Conservation (phyloP, 2,329 filamentous ascomycete genomes). For the Aspergillus piperis region DNA sequence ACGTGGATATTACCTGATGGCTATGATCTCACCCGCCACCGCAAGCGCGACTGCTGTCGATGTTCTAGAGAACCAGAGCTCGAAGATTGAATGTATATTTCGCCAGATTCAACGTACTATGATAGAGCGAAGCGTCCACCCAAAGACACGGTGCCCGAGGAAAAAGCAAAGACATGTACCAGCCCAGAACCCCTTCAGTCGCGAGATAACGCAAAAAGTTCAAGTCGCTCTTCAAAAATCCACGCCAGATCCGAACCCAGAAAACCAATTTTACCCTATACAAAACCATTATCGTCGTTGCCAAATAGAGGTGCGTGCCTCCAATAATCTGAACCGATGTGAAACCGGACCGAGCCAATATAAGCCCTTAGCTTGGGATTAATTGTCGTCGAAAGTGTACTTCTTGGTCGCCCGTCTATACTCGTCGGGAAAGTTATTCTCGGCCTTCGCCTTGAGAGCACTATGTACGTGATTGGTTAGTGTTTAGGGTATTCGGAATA, state of each 20-base stretch:
- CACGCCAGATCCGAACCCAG: slow-evolving; percentile 1
- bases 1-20: neutral
- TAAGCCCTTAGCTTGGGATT: slow-evolving; percentile 3
- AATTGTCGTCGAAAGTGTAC: slow-evolving; percentile 42
- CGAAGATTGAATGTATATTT: slow-evolving; percentile 12
- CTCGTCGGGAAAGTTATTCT: slow-evolving; percentile 46
- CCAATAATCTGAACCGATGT: slow-evolving; percentile 9
- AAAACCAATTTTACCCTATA: neutral
- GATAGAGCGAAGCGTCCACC: neutral
- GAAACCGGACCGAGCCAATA: slow-evolving; percentile 20
- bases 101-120: slow-evolving; percentile 2
- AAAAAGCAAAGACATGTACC: slow-evolving; percentile 11
- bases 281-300: neutral
- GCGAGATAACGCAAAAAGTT: neutral
- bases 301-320: slow-evolving; percentile 18
- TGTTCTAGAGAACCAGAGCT: neutral
- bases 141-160: slow-evolving; percentile 4
- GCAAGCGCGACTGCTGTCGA: neutral
- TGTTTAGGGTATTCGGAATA: slow-evolving; percentile 22
- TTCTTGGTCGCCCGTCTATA: slow-evolving; percentile 47
- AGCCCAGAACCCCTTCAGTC: slow-evolving; percentile 6
- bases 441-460: slow-evolving; percentile 44
- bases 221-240: neutral
- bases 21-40: neutral
- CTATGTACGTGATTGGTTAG: slow-evolving; percentile 31